These are phyloP conservation scores for Calamus simplicifolius DNA, from an alignment of 176 grass and related monocot species.

Conservation along the genomic window DNA sequence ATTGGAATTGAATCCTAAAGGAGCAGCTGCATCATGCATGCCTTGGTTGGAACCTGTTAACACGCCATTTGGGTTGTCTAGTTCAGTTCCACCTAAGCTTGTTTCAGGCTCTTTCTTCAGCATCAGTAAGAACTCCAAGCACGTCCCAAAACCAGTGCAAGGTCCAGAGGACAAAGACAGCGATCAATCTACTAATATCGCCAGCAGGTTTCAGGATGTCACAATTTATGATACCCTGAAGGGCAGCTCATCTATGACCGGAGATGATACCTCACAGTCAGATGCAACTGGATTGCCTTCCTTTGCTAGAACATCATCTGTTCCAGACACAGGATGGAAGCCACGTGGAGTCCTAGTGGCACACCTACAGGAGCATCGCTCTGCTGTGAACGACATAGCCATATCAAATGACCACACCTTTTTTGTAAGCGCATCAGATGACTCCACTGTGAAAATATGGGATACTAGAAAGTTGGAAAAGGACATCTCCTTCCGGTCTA, in stretches of 20 bases:
- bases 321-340: constrained; percentile 64
- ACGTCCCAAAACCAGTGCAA: constrained; percentile 12
- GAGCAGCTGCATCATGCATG: constrained; percentile 32
- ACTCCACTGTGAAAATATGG: constrained; percentile 94
- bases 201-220: constrained; percentile 64
- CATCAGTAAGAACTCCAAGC: constrained; percentile 22
- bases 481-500: constrained; percentile 92
- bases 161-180: constrained; percentile 41
- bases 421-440: constrained; percentile 83
- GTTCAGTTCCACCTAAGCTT: constrained; percentile 37
- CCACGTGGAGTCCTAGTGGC: constrained; percentile 90
- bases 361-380: constrained; percentile 88
- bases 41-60: constrained; percentile 58
- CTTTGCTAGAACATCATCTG: constrained; percentile 41
- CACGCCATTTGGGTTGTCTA: constrained; percentile 38
- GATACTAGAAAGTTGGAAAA: constrained; percentile 96
- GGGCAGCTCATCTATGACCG: constrained; percentile 44
- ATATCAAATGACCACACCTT: constrained; percentile 74
- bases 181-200: constrained; percentile 46
- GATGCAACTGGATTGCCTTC: constrained; percentile 45
- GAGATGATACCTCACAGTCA: constrained; percentile 50
- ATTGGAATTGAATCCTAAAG: constrained; percentile 30
- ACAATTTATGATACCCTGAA: constrained; percentile 56
- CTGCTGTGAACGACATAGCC: constrained; percentile 77
- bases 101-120: constrained; percentile 42